phyloP scores from a whole-genome alignment of 768 basidiomycete genomes.

The Panellus pusillus region DNA sequence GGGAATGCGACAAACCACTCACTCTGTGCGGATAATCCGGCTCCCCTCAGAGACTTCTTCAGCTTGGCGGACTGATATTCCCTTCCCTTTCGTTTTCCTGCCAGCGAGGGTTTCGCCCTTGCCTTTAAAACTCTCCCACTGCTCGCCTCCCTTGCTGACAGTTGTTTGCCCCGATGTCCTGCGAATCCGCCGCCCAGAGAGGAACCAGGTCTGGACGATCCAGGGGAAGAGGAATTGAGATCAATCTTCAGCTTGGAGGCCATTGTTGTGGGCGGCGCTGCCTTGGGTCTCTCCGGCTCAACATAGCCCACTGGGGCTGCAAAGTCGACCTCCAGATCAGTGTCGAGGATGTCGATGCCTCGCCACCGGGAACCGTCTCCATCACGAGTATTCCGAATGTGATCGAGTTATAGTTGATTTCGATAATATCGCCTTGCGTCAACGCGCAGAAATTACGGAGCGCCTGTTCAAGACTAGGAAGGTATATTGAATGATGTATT shows the following conservation, averaged over 20 bases:
- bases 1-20: conserved; percentile 32
- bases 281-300: conserved; percentile 86
- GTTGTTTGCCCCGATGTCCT: conserved; percentile 45
- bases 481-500: background rate
- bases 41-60: conserved; percentile 79
- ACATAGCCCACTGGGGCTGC: conserved; percentile 91
- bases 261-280: conserved; percentile 86
- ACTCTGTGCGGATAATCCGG: conserved; percentile 93
- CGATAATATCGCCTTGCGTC: conserved; percentile 95
- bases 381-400: conserved; percentile 94
- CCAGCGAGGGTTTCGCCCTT: conserved; percentile 90
- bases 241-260: conserved; percentile 97
- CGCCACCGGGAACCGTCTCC: conserved; percentile 85
- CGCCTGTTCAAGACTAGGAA: conserved; percentile 83
- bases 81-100: conserved; percentile 93
- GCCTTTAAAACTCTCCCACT: conserved; percentile 96
- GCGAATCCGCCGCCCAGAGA: conserved; percentile 70
- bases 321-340: conserved; percentile 98
- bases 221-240: conserved; percentile 80
- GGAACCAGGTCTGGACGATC: conserved; percentile 79
- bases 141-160: conserved; percentile 75
- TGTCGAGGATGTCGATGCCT: conserved; percentile 88
- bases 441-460: conserved; percentile 90
- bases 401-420: conserved; percentile 96
- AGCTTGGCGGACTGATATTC: conserved; percentile 78